Conservation (phyloP, 371 early-diverging fungal genomes). For the Mortierella sp. region DNA sequence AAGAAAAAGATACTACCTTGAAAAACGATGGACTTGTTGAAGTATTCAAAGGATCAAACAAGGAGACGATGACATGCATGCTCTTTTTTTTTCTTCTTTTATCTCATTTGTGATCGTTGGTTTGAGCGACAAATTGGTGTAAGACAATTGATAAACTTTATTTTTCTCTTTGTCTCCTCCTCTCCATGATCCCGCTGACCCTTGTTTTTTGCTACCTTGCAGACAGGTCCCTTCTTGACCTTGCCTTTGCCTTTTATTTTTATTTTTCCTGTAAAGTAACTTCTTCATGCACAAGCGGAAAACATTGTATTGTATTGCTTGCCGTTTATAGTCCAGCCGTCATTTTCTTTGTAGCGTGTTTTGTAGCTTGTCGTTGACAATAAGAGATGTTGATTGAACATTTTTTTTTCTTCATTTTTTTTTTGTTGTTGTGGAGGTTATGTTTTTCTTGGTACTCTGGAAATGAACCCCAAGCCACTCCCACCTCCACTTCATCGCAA, state of each 20-base stretch:
- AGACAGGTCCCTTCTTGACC: no score
- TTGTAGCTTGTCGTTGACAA: not conserved
- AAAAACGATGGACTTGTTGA: no score
- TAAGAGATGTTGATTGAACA: not conserved
- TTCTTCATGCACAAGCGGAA: not conserved
- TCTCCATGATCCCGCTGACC: not conserved
- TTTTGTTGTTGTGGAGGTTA: not conserved
- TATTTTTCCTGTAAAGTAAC: not conserved
- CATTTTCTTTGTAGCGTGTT: no score
- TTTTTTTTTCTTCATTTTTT: not conserved
- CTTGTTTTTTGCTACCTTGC: no score
- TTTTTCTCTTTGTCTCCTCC: not conserved
- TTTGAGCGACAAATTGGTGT: not conserved
- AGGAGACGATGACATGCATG: no score
- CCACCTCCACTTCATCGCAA: no score
- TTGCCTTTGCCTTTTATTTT: not conserved
- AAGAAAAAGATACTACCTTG: not conserved
- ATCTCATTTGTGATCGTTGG: not conserved
- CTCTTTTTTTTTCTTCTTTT: no score
- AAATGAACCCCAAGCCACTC: no score
- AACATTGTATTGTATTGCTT: not conserved
- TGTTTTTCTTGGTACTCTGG: no score
- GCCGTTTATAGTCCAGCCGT: not conserved
- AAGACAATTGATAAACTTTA: not conserved
- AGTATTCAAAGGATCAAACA: no score